Conservation (phyloP, 495 filamentous ascomycete genomes). For the Podospora sp. region DNA sequence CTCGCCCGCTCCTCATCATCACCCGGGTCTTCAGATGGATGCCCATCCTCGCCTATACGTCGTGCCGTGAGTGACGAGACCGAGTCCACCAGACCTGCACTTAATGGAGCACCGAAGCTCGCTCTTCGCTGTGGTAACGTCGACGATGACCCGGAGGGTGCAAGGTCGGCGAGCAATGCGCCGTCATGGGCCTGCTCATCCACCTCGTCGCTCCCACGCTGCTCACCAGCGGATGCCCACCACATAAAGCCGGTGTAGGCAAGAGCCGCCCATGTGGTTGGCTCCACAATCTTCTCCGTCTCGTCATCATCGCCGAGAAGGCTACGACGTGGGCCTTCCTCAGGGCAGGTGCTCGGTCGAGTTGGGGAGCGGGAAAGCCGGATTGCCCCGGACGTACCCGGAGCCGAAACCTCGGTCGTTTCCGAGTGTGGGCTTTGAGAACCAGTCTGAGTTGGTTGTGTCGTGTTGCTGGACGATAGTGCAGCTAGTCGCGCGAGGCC, state of each 20-base stretch:
- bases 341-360: slow-evolving; percentile 32
- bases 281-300: slow-evolving; percentile 65
- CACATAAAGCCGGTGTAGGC: slow-evolving; percentile 94
- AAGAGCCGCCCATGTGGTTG: slow-evolving; percentile 82
- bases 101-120: slow-evolving; percentile 31
- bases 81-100: slow-evolving; percentile 35
- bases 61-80: slow-evolving; percentile 41
- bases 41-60: slow-evolving; percentile 20
- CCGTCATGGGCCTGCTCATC: slow-evolving; percentile 53
- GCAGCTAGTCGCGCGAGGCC: slow-evolving; percentile 61
- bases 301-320: slow-evolving; percentile 36
- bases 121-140: slow-evolving; percentile 32
- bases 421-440: slow-evolving; percentile 28
- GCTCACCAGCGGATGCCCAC: slow-evolving; percentile 97
- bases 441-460: slow-evolving; percentile 26
- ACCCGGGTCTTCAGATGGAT: neutral
- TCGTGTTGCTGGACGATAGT: slow-evolving; percentile 18
- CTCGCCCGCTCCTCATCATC: slow-evolving; percentile 39
- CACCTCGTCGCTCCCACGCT: slow-evolving; percentile 57
- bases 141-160: slow-evolving; percentile 21
- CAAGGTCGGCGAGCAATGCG: slow-evolving; percentile 49
- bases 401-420: slow-evolving; percentile 25
- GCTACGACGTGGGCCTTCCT: slow-evolving; percentile 22
- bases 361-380: slow-evolving; percentile 28
- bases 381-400: slow-evolving; percentile 28